Evolutionary conservation across 768 basidiomycete species (phyloP), one percentile per base, ranked within the genome.

Genomic region (Asterophora lycoperdoides): DNA sequence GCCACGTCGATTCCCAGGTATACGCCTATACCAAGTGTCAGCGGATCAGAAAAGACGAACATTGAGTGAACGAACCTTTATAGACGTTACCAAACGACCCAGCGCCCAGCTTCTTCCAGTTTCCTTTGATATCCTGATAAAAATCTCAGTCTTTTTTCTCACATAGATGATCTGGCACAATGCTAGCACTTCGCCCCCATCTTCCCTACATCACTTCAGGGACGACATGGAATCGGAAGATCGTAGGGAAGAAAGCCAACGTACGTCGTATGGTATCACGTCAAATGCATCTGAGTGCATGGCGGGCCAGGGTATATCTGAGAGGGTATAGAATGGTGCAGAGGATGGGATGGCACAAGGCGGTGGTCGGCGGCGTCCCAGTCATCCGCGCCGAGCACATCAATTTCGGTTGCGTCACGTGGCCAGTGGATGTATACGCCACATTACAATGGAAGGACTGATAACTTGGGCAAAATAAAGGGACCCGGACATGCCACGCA

Each of bases 1-100:
- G 93, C 93, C 30, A 96, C 89, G 55, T 96, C 90, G 56, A 96
- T 90, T 7, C 96, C 96, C 30, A 99, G 84, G 70, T 99, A 99
- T 23, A 69, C 79, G 2, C 87, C 92, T 90, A 58, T 17, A 9
- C 19, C 15, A 43, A n/a, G 29, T 32, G 30, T 49, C 23, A 38
- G 29, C 20, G 18, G 40, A 30, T 41, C n/a, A 44, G 32, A 29
- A 54, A 44, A 42, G 26, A 5, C 2, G 38, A 38, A 40, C 10
- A 28, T 26, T 30, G 11, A 29, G 30, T 18, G 40, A 17, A 43
- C 67, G 42, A 37, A 82, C 86, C 89, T 68, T 88, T 92, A 75
- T 87, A 93, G 49, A 95, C 92, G 57, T 90, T 88, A 8, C 92
- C 92, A 65, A 95, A 95, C 15, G 89, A 92, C 14, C 92, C 92